Base-by-base conservation (phyloP, 73 alveolate species). In the Urostyla sp. region DNA sequence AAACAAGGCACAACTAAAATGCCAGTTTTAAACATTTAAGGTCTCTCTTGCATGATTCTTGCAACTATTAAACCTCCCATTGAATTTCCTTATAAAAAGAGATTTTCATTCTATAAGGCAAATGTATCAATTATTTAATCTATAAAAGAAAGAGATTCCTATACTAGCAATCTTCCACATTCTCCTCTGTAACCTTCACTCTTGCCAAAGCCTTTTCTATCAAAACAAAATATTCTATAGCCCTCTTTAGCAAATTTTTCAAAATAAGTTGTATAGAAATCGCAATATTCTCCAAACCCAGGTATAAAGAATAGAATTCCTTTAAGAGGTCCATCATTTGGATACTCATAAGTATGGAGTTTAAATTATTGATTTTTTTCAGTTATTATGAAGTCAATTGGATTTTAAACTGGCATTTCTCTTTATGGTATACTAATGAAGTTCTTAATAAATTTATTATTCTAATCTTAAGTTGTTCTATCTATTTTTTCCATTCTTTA, bases 151-250 rank as follows among this genome's bases (percentile, higher is more conserved):
- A 21, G 10, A 7, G 6, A 56, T 26, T 56, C 73, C 8, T 23
- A 4, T 6, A 56, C n/a, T 6, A 56, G 21, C 21, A 26, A 43
- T 10, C n/a, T 11, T 6, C 73, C 73, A 6, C 21, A 11, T 6
- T 56, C 73, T 10, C 73, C 73, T 26, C 53, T n/a, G 8, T 16
- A 43, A 4, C 73, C 73, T 7, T 56, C 73, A 56, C 73, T 56
- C 53, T 56, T 56, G 18, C 73, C 73, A 49, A 56, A 56, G 7
- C 73, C 73, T 13, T 27, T 5, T 56, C 73, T 56, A 56, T 56
- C 73, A 56, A 15, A 56, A 20, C 31, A 10, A 56, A 56, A 56
- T 26, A 56, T 23, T 26, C 73, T 56, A 21, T 8, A 56, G 7
- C 73, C 73, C 11, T 13, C 6, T 6, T 56, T 56, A 6, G 73